A percentile compares a stretch with the other conserved stretches of the same genome.
phyloP scores from a whole-genome alignment of 768 basidiomycete genomes.

The Pluteus cervinus region DNA sequence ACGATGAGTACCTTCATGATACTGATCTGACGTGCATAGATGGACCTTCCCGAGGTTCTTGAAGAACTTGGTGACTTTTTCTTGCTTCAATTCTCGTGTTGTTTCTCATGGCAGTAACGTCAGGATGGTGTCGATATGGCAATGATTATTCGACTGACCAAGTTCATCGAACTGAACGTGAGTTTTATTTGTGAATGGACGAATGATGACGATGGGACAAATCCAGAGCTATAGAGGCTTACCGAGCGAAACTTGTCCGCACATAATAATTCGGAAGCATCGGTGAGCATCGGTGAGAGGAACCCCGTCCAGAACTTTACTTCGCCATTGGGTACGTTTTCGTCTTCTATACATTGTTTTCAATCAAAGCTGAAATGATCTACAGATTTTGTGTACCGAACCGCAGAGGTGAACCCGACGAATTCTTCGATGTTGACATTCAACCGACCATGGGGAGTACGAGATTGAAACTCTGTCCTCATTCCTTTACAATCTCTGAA shows the following conservation, averaged over 20 bases:
- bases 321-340: slow-evolving; percentile 58
- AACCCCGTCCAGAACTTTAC: slow-evolving; percentile 59
- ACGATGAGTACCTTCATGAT: slow-evolving; percentile 2
- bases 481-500: slow-evolving; percentile 1
- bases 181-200: too few relatives aligned
- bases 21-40: slow-evolving; percentile 23
- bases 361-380: slow-evolving; percentile 2
- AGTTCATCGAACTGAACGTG: slow-evolving; percentile 81
- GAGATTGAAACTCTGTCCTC: background rate
- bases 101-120: slow-evolving; percentile 1
- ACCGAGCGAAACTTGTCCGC: too few relatives aligned
- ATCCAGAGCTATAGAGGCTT: background rate
- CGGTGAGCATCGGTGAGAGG: too few relatives aligned
- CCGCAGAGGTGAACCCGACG: slow-evolving; percentile 8
- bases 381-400: slow-evolving; percentile 21
- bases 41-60: slow-evolving; percentile 68
- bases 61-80: slow-evolving; percentile 42
- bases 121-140: slow-evolving; percentile 60
- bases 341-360: background rate
- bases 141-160: slow-evolving; percentile 68
- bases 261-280: too few relatives aligned
- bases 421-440: slow-evolving; percentile 27
- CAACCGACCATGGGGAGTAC: slow-evolving; percentile 17
- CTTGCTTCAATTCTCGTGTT: background rate
- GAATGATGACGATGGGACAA: background rate